phyloP scores from a whole-genome alignment of 228 moss, liverwort and hornwort genomes.

The Sphagnum magellanicum region DNA sequence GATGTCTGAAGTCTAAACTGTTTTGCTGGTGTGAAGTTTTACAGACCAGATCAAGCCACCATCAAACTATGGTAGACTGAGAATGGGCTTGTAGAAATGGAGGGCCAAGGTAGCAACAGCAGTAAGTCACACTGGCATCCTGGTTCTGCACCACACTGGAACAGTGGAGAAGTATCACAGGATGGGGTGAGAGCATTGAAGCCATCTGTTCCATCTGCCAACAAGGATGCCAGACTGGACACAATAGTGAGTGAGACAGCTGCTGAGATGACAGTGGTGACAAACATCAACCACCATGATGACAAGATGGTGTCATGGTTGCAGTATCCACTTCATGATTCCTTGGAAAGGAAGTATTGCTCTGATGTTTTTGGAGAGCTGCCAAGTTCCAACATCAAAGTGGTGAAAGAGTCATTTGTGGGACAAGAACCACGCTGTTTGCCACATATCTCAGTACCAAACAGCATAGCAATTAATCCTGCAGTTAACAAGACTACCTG shows the following conservation, averaged over 20 bases:
- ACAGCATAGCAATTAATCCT: constrained; percentile 15
- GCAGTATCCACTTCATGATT: constrained; percentile 67
- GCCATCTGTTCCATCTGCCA: constrained; percentile 9
- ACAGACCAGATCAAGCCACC: constrained; percentile 47
- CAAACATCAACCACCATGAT: constrained; percentile 14
- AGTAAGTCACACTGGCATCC: constrained; percentile 49
- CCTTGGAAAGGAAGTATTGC: constrained; percentile 56
- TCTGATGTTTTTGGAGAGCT: constrained; percentile 80
- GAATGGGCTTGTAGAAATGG: constrained; percentile 49
- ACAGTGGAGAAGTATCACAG: constrained; percentile 31
- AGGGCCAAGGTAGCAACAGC: constrained; percentile 46
- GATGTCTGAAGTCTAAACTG: not conserved
- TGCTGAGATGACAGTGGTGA: constrained; percentile 21
- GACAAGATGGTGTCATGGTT: constrained; percentile 82
- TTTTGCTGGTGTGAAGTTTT: not conserved
- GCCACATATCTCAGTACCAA: constrained; percentile 16
- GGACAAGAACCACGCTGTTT: constrained; percentile 17
- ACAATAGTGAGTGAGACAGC: constrained; percentile 29
- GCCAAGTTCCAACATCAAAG: constrained; percentile 34
- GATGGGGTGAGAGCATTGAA: constrained; percentile 63
- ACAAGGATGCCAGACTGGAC: constrained; percentile 23
- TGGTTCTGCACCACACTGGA: constrained; percentile 27
- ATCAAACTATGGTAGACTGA: constrained; percentile 33
- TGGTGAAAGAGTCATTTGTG: constrained; percentile 41
- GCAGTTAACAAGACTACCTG: constrained; percentile 21